A percentile compares a stretch with the other conserved stretches of the same genome.
Evolutionary conservation across 257 asterid genomes (phyloP).

Genomic region (Nicotiana tabacum): DNA sequence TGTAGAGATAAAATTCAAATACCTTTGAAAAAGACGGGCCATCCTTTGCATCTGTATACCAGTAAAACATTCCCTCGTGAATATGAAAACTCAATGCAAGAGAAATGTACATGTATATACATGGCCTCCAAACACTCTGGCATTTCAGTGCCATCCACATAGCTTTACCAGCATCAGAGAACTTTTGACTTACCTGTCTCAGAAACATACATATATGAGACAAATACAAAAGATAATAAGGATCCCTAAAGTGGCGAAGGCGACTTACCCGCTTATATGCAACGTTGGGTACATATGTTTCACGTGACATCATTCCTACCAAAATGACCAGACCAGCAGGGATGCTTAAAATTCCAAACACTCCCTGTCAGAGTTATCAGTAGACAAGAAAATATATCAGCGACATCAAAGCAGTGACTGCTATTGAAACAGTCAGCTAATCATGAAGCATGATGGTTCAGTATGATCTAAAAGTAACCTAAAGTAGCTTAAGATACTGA

Average conservation of each 20-base stretch:
- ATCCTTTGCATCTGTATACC: slow-evolving; percentile 62
- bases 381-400: not conserved
- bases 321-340: slow-evolving; percentile 51
- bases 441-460: not conserved
- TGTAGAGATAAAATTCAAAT: not conserved
- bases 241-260: not conserved
- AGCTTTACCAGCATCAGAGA: slow-evolving; percentile 39
- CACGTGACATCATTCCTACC: slow-evolving; percentile 49
- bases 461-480: slow-evolving; percentile 6
- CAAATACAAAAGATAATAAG: not conserved
- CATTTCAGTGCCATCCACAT: slow-evolving; percentile 47
- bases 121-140: slow-evolving; percentile 67
- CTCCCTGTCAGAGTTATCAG: slow-evolving; percentile 35
- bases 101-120: slow-evolving; percentile 61
- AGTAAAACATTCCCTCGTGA: slow-evolving; percentile 74
- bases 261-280: slow-evolving; percentile 8
- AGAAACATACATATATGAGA: not conserved
- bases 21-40: slow-evolving; percentile 79
- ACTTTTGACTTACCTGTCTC: slow-evolving; percentile 35
- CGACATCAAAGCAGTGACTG: not conserved
- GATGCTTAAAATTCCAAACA: slow-evolving; percentile 53
- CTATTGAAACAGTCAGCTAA: not conserved
- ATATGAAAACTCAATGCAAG: slow-evolving; percentile 63
- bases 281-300: slow-evolving; percentile 22
- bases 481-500: not conserved